Evolutionary conservation across 768 basidiomycete species (phyloP).

Genomic region (Mrakia gelida): DNA sequence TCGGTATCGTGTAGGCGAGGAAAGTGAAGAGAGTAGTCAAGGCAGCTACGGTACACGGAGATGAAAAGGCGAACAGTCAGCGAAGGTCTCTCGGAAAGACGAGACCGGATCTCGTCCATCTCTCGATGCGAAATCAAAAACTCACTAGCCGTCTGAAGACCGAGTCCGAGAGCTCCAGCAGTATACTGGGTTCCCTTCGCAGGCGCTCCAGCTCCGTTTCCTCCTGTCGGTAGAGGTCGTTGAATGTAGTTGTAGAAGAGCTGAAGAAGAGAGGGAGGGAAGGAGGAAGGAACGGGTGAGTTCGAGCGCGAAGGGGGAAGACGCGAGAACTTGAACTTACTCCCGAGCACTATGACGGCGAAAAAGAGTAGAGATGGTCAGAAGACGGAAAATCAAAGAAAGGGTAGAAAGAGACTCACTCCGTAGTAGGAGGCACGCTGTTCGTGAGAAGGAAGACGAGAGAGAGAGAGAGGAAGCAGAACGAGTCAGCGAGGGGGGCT

Average conservation of each 20-base stretch:
- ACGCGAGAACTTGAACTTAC: too few species aligned
- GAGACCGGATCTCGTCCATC: neutral
- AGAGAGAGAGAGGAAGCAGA: neutral
- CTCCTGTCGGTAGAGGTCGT: neutral
- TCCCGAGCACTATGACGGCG: neutral
- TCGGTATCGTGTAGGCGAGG: conserved; percentile 41
- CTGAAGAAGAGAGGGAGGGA: neutral
- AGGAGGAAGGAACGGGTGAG: neutral
- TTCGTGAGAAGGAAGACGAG: neutral
- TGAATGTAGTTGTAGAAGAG: conserved; percentile 26
- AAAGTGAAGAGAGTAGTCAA: conserved; percentile 36
- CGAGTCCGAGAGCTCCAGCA: conserved; percentile 10
- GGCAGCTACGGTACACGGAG: neutral
- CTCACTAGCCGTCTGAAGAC: conserved; percentile 2
- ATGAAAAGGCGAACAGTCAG: neutral
- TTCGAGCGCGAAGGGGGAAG: too few species aligned
- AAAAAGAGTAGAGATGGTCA: conserved; percentile 34
- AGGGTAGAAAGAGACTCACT: conserved; percentile 8
- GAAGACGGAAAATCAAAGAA: conserved; percentile 37
- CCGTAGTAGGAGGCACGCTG: conserved; percentile 1
- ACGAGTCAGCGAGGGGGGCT: neutral
- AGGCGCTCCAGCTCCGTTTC: conserved; percentile 30
- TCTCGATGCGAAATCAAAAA: neutral
- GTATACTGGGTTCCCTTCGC: neutral
- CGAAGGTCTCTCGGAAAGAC: too few species aligned